Conservation (phyloP, 2,329 filamentous ascomycete genomes). For the Colletotrichum trifolii region DNA sequence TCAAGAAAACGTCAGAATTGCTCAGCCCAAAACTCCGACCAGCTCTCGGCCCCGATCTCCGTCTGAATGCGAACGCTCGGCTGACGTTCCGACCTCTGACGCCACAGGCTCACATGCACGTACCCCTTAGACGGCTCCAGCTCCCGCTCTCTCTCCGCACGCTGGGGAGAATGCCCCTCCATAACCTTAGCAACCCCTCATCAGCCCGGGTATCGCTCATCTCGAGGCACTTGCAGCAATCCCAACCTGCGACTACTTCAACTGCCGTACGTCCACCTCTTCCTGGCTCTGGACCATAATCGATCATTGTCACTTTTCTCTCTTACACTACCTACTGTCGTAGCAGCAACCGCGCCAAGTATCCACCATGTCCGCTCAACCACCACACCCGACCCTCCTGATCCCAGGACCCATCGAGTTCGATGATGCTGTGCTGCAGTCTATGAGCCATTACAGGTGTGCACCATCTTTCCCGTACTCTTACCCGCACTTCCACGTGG, state of each 20-base stretch:
- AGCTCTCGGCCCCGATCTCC: slow-evolving; percentile 10
- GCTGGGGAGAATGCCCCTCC: slow-evolving; percentile 38
- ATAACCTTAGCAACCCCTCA: slow-evolving; percentile 39
- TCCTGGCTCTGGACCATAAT: not conserved
- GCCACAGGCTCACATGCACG: slow-evolving; percentile 37
- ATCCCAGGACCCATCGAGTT: slow-evolving; percentile 99
- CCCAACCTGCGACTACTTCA: slow-evolving; percentile 32
- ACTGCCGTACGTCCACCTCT: slow-evolving; percentile 18
- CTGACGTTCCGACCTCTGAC: slow-evolving; percentile 35
- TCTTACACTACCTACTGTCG: slow-evolving; percentile 7
- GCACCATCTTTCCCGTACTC: slow-evolving; percentile 37
- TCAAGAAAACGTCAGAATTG: slow-evolving; percentile 2
- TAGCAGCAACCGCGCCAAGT: slow-evolving; percentile 24
- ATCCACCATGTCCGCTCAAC: slow-evolving; percentile 69
- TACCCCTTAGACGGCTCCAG: slow-evolving; percentile 35
- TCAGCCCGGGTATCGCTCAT: slow-evolving; percentile 39
- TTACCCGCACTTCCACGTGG: not conserved
- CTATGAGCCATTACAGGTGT: slow-evolving; percentile 94
- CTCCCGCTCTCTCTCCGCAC: slow-evolving; percentile 39
- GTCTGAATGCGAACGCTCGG: slow-evolving; percentile 30
- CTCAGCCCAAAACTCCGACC: slow-evolving; percentile 7
- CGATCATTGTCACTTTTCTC: slow-evolving; percentile 10
- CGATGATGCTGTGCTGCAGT: slow-evolving; percentile 93
- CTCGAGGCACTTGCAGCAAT: slow-evolving; percentile 34
- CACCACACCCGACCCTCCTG: slow-evolving; percentile 78